These are phyloP conservation scores for Passiflora organensis DNA, from an alignment of 345 rosid species.

Conservation along the genomic window DNA sequence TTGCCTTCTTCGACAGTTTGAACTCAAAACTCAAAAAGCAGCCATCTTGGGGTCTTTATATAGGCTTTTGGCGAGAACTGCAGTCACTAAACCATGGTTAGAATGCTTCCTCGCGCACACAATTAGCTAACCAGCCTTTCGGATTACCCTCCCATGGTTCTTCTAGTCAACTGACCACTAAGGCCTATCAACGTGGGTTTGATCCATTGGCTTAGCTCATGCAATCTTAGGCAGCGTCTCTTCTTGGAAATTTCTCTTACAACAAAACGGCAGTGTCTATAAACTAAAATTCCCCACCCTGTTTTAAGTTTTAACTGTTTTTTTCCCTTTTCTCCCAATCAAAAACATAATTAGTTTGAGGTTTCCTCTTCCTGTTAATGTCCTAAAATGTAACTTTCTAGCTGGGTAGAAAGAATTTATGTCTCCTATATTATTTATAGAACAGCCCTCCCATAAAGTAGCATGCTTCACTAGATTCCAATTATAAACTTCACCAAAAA, in stretches of 20 bases:
- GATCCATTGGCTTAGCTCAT: neutral
- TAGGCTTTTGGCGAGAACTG: neutral
- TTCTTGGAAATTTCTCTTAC: neutral
- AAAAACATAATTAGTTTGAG: too few relatives aligned
- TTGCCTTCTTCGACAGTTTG: neutral
- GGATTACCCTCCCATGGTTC: neutral
- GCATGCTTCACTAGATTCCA: too few relatives aligned
- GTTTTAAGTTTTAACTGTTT: too few relatives aligned
- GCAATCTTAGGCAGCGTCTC: neutral
- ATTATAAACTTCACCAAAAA: too few relatives aligned
- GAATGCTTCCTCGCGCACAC: constrained; percentile 5
- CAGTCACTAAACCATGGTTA: constrained; percentile 13
- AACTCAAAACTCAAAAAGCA: neutral
- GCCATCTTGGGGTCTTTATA: neutral
- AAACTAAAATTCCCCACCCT: too few relatives aligned
- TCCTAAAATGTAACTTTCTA: too few relatives aligned
- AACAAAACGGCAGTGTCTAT: too few relatives aligned
- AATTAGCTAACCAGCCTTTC: neutral
- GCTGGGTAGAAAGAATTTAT: too few relatives aligned
- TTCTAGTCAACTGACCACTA: constrained; percentile 5
- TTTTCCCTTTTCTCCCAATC: too few relatives aligned
- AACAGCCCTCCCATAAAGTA: too few relatives aligned
- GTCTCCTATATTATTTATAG: too few relatives aligned
- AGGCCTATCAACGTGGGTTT: neutral
- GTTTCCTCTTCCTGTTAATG: too few relatives aligned